Evolutionary conservation across 23 red algal species (phyloP).

Genomic region (Gracilaria gracilis): DNA sequence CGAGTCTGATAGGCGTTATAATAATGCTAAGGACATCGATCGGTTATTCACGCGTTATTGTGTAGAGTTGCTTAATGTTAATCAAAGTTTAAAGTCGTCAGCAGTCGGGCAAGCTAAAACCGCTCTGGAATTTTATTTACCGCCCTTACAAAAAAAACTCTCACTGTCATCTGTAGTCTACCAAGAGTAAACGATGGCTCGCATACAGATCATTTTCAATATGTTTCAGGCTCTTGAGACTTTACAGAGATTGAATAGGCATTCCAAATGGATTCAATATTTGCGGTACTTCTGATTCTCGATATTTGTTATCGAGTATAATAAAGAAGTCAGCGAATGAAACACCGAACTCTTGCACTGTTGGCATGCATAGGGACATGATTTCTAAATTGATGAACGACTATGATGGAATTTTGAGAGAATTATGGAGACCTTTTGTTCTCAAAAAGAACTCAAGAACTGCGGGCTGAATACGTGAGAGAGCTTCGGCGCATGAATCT

Average conservation of each 20-base stretch:
- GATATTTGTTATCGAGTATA: constrained; percentile 36
- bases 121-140: too few species aligned
- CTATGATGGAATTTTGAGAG: constrained; percentile 25
- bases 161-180: too few species aligned
- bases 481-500: constrained; percentile 55
- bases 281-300: constrained; percentile 64
- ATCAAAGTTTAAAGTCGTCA: too few species aligned
- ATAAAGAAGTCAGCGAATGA: constrained; percentile 24
- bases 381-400: constrained; percentile 83
- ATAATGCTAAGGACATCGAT: too few species aligned
- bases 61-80: too few species aligned
- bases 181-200: too few species aligned
- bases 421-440: constrained; percentile 1
- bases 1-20: too few species aligned
- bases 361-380: constrained; percentile 27
- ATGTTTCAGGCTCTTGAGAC: constrained; percentile 51
- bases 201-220: too few species aligned
- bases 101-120: too few species aligned
- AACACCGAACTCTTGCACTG: neutral
- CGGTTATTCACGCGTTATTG: too few species aligned
- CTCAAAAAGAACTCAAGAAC: constrained; percentile 14
- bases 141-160: too few species aligned
- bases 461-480: constrained; percentile 57
- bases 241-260: constrained; percentile 56
- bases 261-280: constrained; percentile 60